Evolutionary conservation across 176 grass and related monocot genomes (phyloP).

Genomic region (Rhipidocladum racemiflorum): DNA sequence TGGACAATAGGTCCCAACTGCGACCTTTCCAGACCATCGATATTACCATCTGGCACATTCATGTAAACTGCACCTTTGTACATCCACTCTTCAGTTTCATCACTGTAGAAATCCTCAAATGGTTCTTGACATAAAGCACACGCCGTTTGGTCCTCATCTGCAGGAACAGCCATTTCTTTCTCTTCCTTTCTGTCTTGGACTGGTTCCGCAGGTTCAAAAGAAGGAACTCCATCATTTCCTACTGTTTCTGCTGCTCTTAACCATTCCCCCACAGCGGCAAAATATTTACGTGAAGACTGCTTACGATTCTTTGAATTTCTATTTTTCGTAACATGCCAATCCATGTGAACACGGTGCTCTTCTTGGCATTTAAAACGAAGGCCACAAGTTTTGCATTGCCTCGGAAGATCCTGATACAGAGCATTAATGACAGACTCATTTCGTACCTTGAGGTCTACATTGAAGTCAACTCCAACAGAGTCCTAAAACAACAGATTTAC

Average conservation of each 20-base stretch:
- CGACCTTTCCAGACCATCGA: constrained; percentile 51
- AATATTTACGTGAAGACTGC: constrained; percentile 96
- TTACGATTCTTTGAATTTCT: constrained; percentile 85
- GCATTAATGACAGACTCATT: constrained; percentile 72
- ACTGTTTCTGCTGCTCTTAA: constrained; percentile 81
- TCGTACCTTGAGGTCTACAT: constrained; percentile 68
- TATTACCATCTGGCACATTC: constrained; percentile 70
- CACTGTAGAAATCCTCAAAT: constrained; percentile 98
- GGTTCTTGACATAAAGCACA: constrained; percentile 93
- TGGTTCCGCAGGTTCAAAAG: constrained; percentile 58
- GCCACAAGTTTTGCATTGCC: constrained; percentile 97
- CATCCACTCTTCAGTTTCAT: constrained; percentile 99
- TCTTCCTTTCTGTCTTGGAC: constrained; percentile 65
- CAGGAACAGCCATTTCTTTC: constrained; percentile 82
- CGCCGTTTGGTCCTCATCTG: constrained; percentile 78
- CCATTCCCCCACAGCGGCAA: constrained; percentile 79
- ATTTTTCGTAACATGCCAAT: constrained; percentile 99
- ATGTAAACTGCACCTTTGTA: constrained; percentile 96
- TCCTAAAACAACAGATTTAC: constrained; percentile 51
- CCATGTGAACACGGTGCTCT: constrained; percentile 94
- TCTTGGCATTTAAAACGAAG: constrained; percentile 90
- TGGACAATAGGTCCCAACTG: constrained; percentile 91
- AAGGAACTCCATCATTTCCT: constrained; percentile 83
- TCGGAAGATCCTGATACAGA: constrained; percentile 72
- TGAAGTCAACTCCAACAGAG: constrained; percentile 69